Conservation (phyloP, 1,284 basidiomycete species). For the Leccinum variabile region DNA sequence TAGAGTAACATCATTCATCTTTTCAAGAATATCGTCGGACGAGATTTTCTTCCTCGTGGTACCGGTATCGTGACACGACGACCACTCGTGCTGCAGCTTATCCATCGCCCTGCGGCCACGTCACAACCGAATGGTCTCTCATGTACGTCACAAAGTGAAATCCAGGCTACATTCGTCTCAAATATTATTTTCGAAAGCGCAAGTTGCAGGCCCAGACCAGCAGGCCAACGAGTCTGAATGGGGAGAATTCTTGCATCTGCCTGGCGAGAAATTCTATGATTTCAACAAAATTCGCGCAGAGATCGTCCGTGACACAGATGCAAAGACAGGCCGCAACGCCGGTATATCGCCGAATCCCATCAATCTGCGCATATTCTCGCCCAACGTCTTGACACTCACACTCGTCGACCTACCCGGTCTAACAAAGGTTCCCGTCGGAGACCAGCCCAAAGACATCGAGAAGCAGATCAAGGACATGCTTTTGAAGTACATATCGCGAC, state of each 20-base stretch:
- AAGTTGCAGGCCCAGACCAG: constrained; percentile 56
- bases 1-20: constrained; percentile 1
- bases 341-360: constrained; percentile 95
- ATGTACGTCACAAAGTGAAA: constrained; percentile 31
- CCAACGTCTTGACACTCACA: constrained; percentile 94
- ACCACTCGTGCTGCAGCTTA: constrained; percentile 93
- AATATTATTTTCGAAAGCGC: constrained; percentile 32
- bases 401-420: constrained; percentile 96
- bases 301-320: constrained; percentile 95
- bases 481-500: constrained; percentile 92
- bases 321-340: constrained; percentile 97
- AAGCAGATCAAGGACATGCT: constrained; percentile 98
- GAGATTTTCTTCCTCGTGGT: constrained; percentile 96
- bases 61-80: constrained; percentile 97
- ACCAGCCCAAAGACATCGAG: constrained; percentile 97
- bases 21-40: constrained; percentile 89
- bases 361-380: constrained; percentile 95
- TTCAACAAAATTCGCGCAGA: constrained; percentile 96
- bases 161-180: constrained; percentile 10
- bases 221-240: constrained; percentile 90
- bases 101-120: constrained; percentile 69
- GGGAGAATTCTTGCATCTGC: constrained; percentile 97
- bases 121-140: constrained; percentile 49
- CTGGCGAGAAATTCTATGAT: constrained; percentile 96
- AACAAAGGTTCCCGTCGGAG: constrained; percentile 96